Conservation (phyloP, 352 stramenopile genomes). For the Aphanomyces stellatus region DNA sequence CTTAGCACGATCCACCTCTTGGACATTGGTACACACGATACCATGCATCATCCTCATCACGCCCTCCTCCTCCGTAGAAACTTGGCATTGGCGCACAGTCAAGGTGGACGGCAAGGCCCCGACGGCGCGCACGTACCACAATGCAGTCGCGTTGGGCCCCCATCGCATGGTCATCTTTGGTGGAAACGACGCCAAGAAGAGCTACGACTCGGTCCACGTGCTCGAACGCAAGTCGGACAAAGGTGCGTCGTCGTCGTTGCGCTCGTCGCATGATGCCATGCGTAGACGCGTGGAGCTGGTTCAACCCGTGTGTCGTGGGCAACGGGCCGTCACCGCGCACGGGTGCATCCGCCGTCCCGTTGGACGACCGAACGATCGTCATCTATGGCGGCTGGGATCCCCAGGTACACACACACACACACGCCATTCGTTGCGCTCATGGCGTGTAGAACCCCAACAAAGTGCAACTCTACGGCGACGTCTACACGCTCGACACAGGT, state of each 20-base stretch:
- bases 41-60: background rate
- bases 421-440: conserved; percentile 23
- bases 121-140: conserved; percentile 87
- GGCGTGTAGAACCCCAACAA: conserved; percentile 26
- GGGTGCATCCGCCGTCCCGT: conserved; percentile 82
- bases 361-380: conserved; percentile 81
- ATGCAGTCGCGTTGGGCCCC: conserved; percentile 43
- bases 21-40: conserved; percentile 37
- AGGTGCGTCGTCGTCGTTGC: conserved; percentile 8
- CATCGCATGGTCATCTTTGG: conserved; percentile 89
- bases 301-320: conserved; percentile 72
- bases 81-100: conserved; percentile 85
- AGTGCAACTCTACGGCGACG: conserved; percentile 79
- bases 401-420: conserved; percentile 34
- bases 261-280: no score
- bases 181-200: conserved; percentile 86
- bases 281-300: conserved; percentile 71
- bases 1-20: conserved; percentile 72
- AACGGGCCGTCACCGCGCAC: conserved; percentile 67
- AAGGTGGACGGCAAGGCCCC: conserved; percentile 86
- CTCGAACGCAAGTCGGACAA: conserved; percentile 47
- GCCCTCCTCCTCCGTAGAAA: conserved; percentile 28
- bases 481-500: conserved; percentile 86
- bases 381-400: conserved; percentile 93
- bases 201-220: conserved; percentile 89